Base-by-base conservation (phyloP, 768 basidiomycete genomes). In the Dentipellis fragilis region DNA sequence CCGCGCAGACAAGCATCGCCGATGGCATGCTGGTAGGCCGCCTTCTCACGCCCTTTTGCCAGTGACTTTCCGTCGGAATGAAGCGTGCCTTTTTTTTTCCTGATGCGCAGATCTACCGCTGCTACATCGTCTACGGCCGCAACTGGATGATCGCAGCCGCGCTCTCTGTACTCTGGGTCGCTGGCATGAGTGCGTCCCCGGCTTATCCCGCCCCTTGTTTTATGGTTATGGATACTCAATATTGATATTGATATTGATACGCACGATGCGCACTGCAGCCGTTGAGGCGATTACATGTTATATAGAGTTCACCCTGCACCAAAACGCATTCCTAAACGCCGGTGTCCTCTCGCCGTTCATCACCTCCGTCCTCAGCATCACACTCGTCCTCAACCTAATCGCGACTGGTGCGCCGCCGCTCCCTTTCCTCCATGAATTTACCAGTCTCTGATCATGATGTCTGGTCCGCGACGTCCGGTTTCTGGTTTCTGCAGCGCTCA, bases 1-100 rank as follows among this genome's bases (percentile, higher is more conserved):
- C 72, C 37, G 69, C 62, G 1, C 74, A 76, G 61, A 76, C 73
- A 1, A 69, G 73, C 54, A 64, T 75, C 12, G 75, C 74, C 12
- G 75, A 76, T 62, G 62, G 61, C 40, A 73, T 78, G 29, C 60
- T 78, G 55, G 76, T 77, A 57, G 16, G 57, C 42, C 50, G 22
- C 36, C 4, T 10, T 19, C 19, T 48, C 9, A 29, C 19, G 19
- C 19, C 51, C 17, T 29, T 21, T 35, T 34, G 19, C 10, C 12
- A 9, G 12, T 29, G 5, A 14, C 11, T n/a, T n/a, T n/a, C n/a
- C n/a, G n/a, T n/a, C n/a, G n/a, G n/a, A n/a, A n/a, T n/a, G 47
- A 9, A 16, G 11, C 47, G 47, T 21, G 6, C 12, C 47, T 6
- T 12, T 48, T 11, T 40, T 40, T 40, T 11, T 11, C 17, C 29